Conservation (phyloP, 371 early-diverging fungal genomes). For the Mortierella sp. region DNA sequence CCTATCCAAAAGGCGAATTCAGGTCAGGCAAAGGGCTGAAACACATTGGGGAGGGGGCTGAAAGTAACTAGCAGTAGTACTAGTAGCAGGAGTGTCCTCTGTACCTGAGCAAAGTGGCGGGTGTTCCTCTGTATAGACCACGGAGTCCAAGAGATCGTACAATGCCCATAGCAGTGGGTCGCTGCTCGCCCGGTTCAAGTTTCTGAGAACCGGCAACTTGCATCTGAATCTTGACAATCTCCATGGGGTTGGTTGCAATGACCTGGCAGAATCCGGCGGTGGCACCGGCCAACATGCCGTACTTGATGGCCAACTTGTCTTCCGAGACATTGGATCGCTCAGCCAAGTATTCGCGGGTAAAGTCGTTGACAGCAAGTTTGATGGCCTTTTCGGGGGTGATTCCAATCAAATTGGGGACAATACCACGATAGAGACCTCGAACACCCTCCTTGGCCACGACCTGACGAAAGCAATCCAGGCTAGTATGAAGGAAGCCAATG, state of each 20-base stretch:
- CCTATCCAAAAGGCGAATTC: constrained; percentile 48
- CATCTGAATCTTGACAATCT: constrained; percentile 97
- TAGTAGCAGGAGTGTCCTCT: background rate
- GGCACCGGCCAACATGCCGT: constrained; percentile 91
- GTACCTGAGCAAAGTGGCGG: constrained; percentile 86
- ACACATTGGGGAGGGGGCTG: too few relatives aligned
- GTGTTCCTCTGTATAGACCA: constrained; percentile 95
- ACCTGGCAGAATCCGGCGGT: constrained; percentile 95
- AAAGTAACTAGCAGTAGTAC: too few relatives aligned
- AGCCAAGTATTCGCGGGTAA: constrained; percentile 80
- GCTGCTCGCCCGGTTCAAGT: constrained; percentile 63
- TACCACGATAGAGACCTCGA: constrained; percentile 83
- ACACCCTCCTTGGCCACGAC: constrained; percentile 78
- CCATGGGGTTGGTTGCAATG: constrained; percentile 95
- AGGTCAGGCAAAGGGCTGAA: background rate
- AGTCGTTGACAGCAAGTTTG: constrained; percentile 97
- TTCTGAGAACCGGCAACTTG: constrained; percentile 90
- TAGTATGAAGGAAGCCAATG: background rate
- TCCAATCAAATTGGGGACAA: constrained; percentile 76
- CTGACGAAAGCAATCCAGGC: constrained; percentile 75
- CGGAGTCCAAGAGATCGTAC: constrained; percentile 92
- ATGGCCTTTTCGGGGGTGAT: constrained; percentile 99
- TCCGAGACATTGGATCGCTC: constrained; percentile 55
- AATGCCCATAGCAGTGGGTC: constrained; percentile 87
- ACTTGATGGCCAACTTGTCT: constrained; percentile 75